Percentiles rank a stretch among this genome's conserved stretches.
phyloP scores from a whole-genome alignment of 2,329 filamentous ascomycete species.

The Microdochium nivale region DNA sequence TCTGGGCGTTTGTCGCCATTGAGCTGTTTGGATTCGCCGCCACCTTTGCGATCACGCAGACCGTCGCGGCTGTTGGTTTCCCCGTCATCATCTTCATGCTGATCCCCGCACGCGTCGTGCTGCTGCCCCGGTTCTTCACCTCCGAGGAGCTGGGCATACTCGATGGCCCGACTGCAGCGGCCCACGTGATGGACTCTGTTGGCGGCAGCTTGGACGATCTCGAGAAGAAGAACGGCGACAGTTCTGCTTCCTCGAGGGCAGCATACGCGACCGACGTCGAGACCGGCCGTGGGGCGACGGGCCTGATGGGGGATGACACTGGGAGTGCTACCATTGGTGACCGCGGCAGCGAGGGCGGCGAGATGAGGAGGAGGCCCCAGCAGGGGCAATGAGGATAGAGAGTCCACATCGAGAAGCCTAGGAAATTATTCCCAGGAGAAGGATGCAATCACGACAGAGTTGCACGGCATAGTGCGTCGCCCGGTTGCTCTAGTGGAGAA shows the following conservation, averaged over 20 bases:
- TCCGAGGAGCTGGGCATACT: constrained; percentile 51
- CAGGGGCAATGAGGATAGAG: not conserved
- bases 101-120: constrained; percentile 54
- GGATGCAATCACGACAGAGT: no score
- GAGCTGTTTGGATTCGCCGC: constrained; percentile 65
- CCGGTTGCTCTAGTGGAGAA: no score
- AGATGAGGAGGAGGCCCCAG: not conserved
- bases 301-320: not conserved
- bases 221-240: not conserved
- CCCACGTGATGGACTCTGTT: constrained; percentile 69
- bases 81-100: constrained; percentile 64
- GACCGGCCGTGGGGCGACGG: not conserved
- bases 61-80: constrained; percentile 74
- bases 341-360: not conserved
- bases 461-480: no score
- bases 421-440: not conserved
- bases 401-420: not conserved
- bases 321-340: not conserved
- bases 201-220: constrained; percentile 35
- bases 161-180: constrained; percentile 67
- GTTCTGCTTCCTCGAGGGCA: not conserved
- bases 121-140: constrained; percentile 55
- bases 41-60: constrained; percentile 78
- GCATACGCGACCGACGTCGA: not conserved
- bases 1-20: constrained; percentile 63